Percentiles rank a stretch among this genome's conserved stretches.
Evolutionary conservation across 2,329 filamentous ascomycete species (phyloP).

Genomic region (Dissoconium aciculare): DNA sequence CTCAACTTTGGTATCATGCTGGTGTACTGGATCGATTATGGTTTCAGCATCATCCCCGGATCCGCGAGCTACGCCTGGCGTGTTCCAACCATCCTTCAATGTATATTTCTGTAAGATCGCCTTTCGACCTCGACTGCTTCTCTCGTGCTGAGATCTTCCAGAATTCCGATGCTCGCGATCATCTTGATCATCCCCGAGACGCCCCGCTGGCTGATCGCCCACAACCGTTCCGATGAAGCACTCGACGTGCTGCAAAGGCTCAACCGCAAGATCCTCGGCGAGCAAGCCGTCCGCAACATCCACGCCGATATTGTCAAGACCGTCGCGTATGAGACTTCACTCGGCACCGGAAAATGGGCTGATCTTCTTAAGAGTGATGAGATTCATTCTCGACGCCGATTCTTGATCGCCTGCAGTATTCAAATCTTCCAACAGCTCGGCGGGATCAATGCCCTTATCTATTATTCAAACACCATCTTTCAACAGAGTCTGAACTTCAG

Average conservation of each 20-base stretch:
- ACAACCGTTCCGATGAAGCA: slow-evolving; percentile 27
- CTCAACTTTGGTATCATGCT: slow-evolving; percentile 35
- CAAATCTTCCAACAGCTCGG: slow-evolving; percentile 19
- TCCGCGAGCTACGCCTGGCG: slow-evolving; percentile 27
- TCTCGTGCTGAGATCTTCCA: neutral
- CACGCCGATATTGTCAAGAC: slow-evolving; percentile 18
- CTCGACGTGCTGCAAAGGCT: slow-evolving; percentile 21
- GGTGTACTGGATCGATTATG: slow-evolving; percentile 35
- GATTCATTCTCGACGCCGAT: slow-evolving; percentile 16
- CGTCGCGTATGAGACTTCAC: slow-evolving; percentile 16
- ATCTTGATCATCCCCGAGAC: slow-evolving; percentile 30
- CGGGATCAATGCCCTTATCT: slow-evolving; percentile 20
- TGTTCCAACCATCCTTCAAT: slow-evolving; percentile 30
- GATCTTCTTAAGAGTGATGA: slow-evolving; percentile 20
- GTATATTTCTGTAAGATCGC: slow-evolving; percentile 24
- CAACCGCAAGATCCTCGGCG: slow-evolving; percentile 16
- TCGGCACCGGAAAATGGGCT: slow-evolving; percentile 25
- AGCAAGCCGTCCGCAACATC: slow-evolving; percentile 13
- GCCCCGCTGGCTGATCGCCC: slow-evolving; percentile 30
- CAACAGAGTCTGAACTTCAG: slow-evolving; percentile 15
- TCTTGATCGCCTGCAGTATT: slow-evolving; percentile 19
- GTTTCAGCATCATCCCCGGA: slow-evolving; percentile 20
- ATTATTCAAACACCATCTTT: slow-evolving; percentile 21
- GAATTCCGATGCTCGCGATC: slow-evolving; percentile 27
- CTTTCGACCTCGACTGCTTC: no score